These are phyloP conservation scores for Coemansia sp. DNA, from an alignment of 192 early-diverging fungal genomes.

Conservation along the genomic window DNA sequence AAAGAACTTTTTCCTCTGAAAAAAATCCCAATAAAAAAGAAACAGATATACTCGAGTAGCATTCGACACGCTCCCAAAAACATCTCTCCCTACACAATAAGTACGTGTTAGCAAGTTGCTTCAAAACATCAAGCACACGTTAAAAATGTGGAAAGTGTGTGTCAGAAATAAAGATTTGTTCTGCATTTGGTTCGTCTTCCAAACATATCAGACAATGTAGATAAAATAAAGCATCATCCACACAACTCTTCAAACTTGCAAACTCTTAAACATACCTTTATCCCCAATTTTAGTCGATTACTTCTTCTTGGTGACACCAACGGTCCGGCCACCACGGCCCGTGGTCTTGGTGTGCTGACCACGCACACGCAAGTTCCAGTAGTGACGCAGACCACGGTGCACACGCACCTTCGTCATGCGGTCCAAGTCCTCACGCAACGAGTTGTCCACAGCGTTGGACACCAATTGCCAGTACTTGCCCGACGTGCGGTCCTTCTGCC, in stretches of 20 bases:
- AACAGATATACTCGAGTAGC: too few species aligned
- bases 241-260: too few species aligned
- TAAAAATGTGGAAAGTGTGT: background rate
- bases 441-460: constrained; percentile 93
- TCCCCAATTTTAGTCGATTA: constrained; percentile 26
- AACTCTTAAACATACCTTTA: constrained; percentile 46
- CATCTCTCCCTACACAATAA: background rate
- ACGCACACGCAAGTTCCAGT: constrained; percentile 96
- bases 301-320: constrained; percentile 99
- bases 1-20: too few species aligned
- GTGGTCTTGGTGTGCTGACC: constrained; percentile 99
- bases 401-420: constrained; percentile 98
- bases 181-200: background rate
- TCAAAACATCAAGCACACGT: background rate
- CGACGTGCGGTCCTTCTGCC: constrained; percentile 96
- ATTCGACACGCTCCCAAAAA: too few species aligned
- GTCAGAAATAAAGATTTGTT: background rate
- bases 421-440: constrained; percentile 98
- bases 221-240: too few species aligned
- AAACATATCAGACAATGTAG: background rate
- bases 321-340: constrained; percentile 91
- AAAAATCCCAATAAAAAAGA: too few species aligned
- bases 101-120: background rate
- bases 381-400: constrained; percentile 99
- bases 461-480: constrained; percentile 94